These are phyloP conservation scores for Cetraspora pellucida DNA, from an alignment of 192 early-diverging fungal species.

Conservation along the genomic window DNA sequence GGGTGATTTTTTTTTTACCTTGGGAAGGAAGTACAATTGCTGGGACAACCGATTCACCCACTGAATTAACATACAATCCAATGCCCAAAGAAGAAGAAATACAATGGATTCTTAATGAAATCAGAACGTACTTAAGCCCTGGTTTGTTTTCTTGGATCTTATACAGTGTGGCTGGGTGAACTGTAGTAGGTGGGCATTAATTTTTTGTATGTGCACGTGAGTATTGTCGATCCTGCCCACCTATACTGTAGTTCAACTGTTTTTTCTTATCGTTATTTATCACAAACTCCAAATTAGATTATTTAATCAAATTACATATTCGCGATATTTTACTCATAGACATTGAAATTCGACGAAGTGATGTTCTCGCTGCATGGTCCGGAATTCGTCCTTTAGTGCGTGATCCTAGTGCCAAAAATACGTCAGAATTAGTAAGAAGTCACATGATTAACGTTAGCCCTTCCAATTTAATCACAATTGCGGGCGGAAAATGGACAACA, in stretches of 20 bases:
- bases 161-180: no score
- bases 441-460: slow-evolving; percentile 92
- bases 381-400: slow-evolving; percentile 96
- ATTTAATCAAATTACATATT: neutral
- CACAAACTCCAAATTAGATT: no score
- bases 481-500: slow-evolving; percentile 99
- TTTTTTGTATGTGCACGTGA: no score
- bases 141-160: slow-evolving; percentile 40
- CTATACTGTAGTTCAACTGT: no score
- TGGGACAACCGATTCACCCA: slow-evolving; percentile 94
- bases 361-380: slow-evolving; percentile 97
- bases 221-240: no score
- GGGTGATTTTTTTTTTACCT: slow-evolving; percentile 97
- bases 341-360: slow-evolving; percentile 95
- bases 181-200: no score
- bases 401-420: slow-evolving; percentile 91
- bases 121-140: slow-evolving; percentile 85
- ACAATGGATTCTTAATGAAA: slow-evolving; percentile 92
- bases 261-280: neutral
- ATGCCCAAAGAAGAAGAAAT: slow-evolving; percentile 92
- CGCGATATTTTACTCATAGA: slow-evolving; percentile 45
- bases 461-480: slow-evolving; percentile 87
- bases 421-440: slow-evolving; percentile 91
- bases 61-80: slow-evolving; percentile 80
- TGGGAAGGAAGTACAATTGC: slow-evolving; percentile 97